These are phyloP conservation scores for Malassezia sp. DNA, from an alignment of 1,284 basidiomycete genomes.

Conservation along the genomic window DNA sequence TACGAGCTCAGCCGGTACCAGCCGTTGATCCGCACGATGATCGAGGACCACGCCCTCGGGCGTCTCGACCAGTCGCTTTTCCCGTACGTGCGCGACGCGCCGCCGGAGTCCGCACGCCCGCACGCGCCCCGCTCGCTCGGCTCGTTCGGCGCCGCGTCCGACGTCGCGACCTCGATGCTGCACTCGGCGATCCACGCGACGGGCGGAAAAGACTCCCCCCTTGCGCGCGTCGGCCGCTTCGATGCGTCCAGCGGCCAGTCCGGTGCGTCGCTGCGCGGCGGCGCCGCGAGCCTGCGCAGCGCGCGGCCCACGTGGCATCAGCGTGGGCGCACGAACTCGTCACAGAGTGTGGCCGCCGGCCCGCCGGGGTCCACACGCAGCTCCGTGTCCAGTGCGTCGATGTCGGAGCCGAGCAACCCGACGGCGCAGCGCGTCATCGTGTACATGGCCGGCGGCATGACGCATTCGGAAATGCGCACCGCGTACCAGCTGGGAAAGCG, in stretches of 20 bases:
- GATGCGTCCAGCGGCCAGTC: background rate
- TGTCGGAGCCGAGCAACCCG: constrained; percentile 50
- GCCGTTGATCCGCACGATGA: constrained; percentile 67
- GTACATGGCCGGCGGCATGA: constrained; percentile 90
- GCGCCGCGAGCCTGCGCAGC: constrained; percentile 15
- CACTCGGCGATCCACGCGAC: constrained; percentile 15
- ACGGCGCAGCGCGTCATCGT: constrained; percentile 72
- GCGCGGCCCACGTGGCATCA: constrained; percentile 21
- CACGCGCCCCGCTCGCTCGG: background rate
- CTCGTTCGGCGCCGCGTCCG: constrained; percentile 1
- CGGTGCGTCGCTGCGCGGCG: background rate
- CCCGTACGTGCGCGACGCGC: constrained; percentile 82
- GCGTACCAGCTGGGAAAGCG: constrained; percentile 66
- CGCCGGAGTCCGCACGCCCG: constrained; percentile 50
- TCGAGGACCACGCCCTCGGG: constrained; percentile 76
- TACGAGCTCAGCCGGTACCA: constrained; percentile 92
- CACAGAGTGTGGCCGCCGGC: background rate
- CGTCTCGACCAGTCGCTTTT: constrained; percentile 69
- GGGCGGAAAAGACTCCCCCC: constrained; percentile 19
- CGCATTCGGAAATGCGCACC: constrained; percentile 85
- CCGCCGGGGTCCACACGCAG: constrained; percentile 3
- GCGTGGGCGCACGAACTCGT: constrained; percentile 12
- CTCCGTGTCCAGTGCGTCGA: background rate
- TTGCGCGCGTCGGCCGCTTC: constrained; percentile 20
- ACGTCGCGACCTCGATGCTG: constrained; percentile 14